These are phyloP conservation scores for Anthracocystis panici-leucophaei DNA, from an alignment of 1,284 basidiomycete species.

Conservation along the genomic window DNA sequence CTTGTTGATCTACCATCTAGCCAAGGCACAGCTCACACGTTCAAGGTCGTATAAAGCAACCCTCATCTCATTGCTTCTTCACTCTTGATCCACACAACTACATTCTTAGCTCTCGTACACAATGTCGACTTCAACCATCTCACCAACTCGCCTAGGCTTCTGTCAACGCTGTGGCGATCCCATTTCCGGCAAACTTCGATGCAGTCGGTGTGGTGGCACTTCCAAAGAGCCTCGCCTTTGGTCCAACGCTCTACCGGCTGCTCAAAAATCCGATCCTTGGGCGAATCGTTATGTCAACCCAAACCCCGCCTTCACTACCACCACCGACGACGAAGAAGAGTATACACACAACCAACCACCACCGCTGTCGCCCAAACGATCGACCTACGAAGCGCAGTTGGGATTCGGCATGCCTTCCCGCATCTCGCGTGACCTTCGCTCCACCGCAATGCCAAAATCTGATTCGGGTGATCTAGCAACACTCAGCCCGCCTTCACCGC, in stretches of 20 bases:
- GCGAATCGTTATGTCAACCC: slow-evolving; percentile 31
- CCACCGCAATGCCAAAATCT: slow-evolving; percentile 3
- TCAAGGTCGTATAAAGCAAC: neutral
- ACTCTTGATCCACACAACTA: neutral
- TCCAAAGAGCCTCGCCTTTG: slow-evolving; percentile 23
- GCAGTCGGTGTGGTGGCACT: slow-evolving; percentile 37
- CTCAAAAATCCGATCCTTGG: slow-evolving; percentile 37
- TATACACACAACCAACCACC: slow-evolving; percentile 30
- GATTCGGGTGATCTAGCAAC: neutral
- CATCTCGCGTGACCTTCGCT: slow-evolving; percentile 48
- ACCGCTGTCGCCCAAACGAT: slow-evolving; percentile 30
- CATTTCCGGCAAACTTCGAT: slow-evolving; percentile 35
- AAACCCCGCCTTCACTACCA: neutral
- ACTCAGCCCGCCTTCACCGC: neutral
- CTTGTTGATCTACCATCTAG: slow-evolving; percentile 21
- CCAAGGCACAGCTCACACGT: neutral
- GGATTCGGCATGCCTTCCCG: slow-evolving; percentile 55
- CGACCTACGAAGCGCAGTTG: slow-evolving; percentile 22
- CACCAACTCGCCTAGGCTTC: slow-evolving; percentile 29
- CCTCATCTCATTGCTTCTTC: neutral
- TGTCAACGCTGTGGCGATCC: slow-evolving; percentile 51
- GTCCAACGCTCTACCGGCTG: slow-evolving; percentile 12
- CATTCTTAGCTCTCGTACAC: neutral
- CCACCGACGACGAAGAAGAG: slow-evolving; percentile 1
- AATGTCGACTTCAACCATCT: slow-evolving; percentile 11